Evolutionary conservation across 345 rosid genomes (phyloP), one percentile per base, ranked within the genome.

Genomic region (Arabidopsis thaliana): DNA sequence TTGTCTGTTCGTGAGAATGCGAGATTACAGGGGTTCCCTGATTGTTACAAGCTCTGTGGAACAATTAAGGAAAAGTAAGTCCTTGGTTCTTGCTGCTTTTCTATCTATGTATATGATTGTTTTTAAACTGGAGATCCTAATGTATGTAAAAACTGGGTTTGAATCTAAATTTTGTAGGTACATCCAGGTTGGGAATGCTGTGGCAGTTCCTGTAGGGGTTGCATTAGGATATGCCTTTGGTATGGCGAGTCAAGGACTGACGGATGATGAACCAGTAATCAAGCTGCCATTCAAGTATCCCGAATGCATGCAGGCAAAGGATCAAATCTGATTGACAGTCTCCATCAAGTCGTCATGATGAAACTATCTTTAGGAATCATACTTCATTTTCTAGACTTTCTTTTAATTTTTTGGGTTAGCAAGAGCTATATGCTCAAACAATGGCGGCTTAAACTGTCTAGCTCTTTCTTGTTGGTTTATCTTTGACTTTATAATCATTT

Each of bases 11-110:
- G 84, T 10, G 89, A 82, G 53, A 84, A 82, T 24, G 89, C 87
- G 11, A 77, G 87, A 59, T 4, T 84, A 16, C 85, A 82, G 67
- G 84, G 89, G 0, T 84, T 86, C 16, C 89, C 86, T 7, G 84
- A 81, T 48, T 81, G 67, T 44, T 84, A 86, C 32, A 71, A 75
- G 68, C 81, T 86, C 7, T 71, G 51, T 36, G 86, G 87, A 2
- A 7, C 80, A 28, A 64, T 82, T 9, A 84, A 79, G n/a, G 68
- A 82, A 70, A 81, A 80, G 85, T 81, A 41, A 72, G 77, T 58
- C 13, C 28, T 37, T 45, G 30, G 22, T 51, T 52, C 14, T 12
- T 23, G 20, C 23, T 33, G 16, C 45, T 41, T 45, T 16, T 1
- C 45, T 38, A 30, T 4, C 32, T n/a, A 3, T 76, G 48, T 28